Conservation (phyloP, 257 asterid species). For the Marsdenia floribunda region DNA sequence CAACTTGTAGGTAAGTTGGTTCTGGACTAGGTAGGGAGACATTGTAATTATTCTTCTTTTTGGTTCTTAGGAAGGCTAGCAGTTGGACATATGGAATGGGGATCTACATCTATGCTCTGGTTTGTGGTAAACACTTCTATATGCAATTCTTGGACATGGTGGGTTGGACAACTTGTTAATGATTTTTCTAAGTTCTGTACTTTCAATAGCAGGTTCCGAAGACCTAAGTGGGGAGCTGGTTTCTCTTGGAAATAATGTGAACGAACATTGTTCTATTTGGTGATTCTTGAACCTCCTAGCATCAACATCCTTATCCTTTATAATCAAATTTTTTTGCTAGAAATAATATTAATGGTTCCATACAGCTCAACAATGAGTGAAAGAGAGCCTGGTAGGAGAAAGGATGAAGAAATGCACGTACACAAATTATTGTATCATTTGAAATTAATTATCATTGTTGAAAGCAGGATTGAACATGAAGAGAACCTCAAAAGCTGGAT, state of each 20-base stretch:
- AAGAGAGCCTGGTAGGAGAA: neutral
- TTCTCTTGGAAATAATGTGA: neutral
- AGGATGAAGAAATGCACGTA: no score
- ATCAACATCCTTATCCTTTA: neutral
- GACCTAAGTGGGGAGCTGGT: neutral
- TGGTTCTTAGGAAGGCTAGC: neutral
- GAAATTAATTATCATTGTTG: neutral
- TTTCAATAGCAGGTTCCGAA: neutral
- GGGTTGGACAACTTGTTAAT: neutral
- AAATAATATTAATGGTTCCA: neutral
- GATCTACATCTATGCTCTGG: neutral
- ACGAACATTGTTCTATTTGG: neutral
- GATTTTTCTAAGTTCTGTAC: neutral
- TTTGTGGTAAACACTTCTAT: neutral
- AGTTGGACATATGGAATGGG: neutral
- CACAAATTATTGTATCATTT: no score
- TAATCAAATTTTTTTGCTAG: neutral
- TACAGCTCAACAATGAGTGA: neutral
- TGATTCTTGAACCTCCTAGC: neutral
- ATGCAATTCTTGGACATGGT: neutral
- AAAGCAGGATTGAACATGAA: neutral
- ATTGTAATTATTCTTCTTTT: neutral
- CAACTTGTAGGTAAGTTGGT: neutral
- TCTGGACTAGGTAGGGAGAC: neutral
- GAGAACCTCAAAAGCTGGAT: neutral